A percentile compares a stretch with the other conserved stretches of the same genome.
Conservation (phyloP, 2,329 filamentous ascomycete species). For the Pseudonectria foliicola region DNA sequence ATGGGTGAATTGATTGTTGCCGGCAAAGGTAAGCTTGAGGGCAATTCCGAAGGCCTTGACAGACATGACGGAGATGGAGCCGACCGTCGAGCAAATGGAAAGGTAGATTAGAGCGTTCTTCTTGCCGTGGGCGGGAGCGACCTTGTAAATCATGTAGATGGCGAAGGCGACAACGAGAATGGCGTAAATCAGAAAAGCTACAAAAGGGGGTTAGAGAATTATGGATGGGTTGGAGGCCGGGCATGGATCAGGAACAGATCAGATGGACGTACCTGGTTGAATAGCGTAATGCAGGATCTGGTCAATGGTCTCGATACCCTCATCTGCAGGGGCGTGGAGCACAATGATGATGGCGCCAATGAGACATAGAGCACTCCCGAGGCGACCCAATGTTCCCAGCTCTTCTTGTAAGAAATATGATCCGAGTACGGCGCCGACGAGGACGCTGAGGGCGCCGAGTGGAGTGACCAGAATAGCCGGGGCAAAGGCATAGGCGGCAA, state of each 20-base stretch:
- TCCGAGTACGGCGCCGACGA: slow-evolving; percentile 90
- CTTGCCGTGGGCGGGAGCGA: slow-evolving; percentile 84
- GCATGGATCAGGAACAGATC: too few relatives aligned
- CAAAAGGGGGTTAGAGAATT: slow-evolving; percentile 4
- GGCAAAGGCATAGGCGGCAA: slow-evolving; percentile 95
- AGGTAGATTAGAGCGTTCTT: slow-evolving; percentile 95
- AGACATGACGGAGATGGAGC: slow-evolving; percentile 97
- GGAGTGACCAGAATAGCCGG: slow-evolving; percentile 98
- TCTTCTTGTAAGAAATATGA: slow-evolving; percentile 91
- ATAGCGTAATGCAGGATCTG: slow-evolving; percentile 87
- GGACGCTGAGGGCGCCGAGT: slow-evolving; percentile 83
- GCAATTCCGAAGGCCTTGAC: slow-evolving; percentile 98
- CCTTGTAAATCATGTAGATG: slow-evolving; percentile 89
- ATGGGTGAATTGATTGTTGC: slow-evolving; percentile 91
- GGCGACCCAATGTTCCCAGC: slow-evolving; percentile 81
- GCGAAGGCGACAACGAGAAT: slow-evolving; percentile 74
- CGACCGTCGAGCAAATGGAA: slow-evolving; percentile 95
- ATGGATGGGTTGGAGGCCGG: too few relatives aligned
- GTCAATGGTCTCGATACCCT: slow-evolving; percentile 85
- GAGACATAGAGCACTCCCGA: slow-evolving; percentile 92
- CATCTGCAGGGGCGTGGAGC: slow-evolving; percentile 89
- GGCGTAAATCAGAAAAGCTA: slow-evolving; percentile 88
- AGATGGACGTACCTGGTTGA: slow-evolving; percentile 63
- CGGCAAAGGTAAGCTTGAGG: slow-evolving; percentile 85
- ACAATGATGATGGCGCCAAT: slow-evolving; percentile 97